Base-by-base conservation (phyloP, 768 basidiomycete genomes). In the Pleurotus platypus region DNA sequence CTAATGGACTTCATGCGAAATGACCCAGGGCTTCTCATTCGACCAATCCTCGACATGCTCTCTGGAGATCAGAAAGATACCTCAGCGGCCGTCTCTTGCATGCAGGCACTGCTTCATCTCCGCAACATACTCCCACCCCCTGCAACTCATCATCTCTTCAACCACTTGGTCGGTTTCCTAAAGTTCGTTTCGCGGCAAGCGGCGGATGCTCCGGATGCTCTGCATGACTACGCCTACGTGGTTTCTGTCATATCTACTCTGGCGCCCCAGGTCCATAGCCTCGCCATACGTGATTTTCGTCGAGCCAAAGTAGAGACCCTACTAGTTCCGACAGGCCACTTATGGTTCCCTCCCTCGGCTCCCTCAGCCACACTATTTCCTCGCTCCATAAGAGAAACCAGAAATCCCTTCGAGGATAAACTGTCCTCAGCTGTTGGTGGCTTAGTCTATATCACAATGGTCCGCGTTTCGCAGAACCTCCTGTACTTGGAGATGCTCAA, bases 391-490 rank as follows among this genome's bases (percentile, higher is more conserved):
- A 69, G 68, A 46, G 63, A 58, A 6, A 67, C 70, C 9, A 67
- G 70, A 37, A 69, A 77, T 57, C 73, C 73, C 0, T 72, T 72
- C 46, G 72, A 76, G 24, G 51, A 42, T 26, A 39, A 37, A 15
- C 16, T 54, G 9, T 15, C 51, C 5, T 67, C 66, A 20, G 57
- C 82, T 7, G 74, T 78, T 2, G 57, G 74, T 9, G 69, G 70
- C 38, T 67, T 90, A 24, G 71, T 82, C 4, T 78, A 75, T 38
- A 79, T 89, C 43, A 79, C 82, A 9, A 78, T 86, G 71, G 78
- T 90, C 58, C 80, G 90, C 6, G 74, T 83, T 2, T 80, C 88
- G 1, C 90, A 92, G 71, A 89, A 90, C 61, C 72, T 86, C 68
- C 67, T 90, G 22, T 84, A 89, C 62, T 64, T 83, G 18, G 69